Base-by-base conservation (phyloP, 805 yeast species). In the Candida sithepensis region DNA sequence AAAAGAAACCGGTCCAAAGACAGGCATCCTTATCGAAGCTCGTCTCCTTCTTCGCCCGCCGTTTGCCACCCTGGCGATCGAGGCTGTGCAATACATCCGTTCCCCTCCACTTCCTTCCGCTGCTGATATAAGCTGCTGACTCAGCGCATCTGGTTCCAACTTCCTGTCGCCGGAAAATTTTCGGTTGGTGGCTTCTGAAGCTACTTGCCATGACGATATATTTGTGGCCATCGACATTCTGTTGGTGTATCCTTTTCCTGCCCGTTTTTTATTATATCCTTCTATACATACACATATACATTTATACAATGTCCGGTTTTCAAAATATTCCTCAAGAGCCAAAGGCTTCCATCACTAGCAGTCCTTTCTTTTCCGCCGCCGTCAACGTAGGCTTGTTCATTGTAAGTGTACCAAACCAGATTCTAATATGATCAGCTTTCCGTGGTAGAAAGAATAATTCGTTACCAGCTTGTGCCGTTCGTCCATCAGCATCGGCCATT, bases 341-440 rank as follows among this genome's bases (percentile, higher is more conserved):
- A 47, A 68, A 77, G 51, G 75, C 78, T 61, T 71, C 78, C 54
- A 71, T 86, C 68, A 81, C 72, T 55, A 75, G 77, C 55, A 68
- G 84, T 41, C 94, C 94, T 52, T 75, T 74, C 14, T 85, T 73
- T 71, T 81, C 88, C 48, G 71, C 85, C 46, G 74, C 79, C 42
- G 65, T 85, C 39, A 85, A 86, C 67, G 79, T 78, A 49, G 74
- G 73, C 36, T 72, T 85, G 51, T 86, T 87, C 60, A 78, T 77
- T 48, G 73, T 68, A 63, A 46, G 67, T 63, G 32, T n/a, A 19
- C 6, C 10, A 7, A 24, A 7, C 16, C 12, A 8, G 7, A 40
- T 13, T 16, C 16, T 22, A 24, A 3, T n/a, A 24, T 26, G 18
- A 9, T 18, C 10, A 24, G 6, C 28, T 24, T 24, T 24, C 10